Conservation (phyloP, 2,329 filamentous ascomycete species). For the Penicillium vulpinum region DNA sequence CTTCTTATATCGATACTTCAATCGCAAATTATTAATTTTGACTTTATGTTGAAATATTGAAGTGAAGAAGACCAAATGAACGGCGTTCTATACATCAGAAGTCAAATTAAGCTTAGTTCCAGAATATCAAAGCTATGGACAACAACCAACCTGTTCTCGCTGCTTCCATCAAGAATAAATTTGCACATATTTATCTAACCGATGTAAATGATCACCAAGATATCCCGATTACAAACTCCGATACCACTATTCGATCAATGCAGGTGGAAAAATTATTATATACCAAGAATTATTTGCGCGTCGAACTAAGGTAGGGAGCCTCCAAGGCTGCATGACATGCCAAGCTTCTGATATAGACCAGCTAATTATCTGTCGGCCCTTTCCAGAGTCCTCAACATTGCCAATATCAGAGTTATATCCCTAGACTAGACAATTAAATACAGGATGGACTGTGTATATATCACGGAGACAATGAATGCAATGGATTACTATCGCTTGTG, state of each 20-base stretch:
- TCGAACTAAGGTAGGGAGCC: neutral
- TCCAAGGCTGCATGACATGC: neutral
- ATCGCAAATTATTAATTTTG: neutral
- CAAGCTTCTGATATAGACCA: neutral
- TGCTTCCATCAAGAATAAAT: conserved; percentile 29
- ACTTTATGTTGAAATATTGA: neutral
- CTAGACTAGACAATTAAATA: neutral
- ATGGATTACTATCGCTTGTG: neutral
- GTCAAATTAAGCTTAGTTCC: neutral
- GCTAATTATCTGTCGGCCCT: neutral
- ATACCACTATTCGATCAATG: neutral
- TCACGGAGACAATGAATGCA: neutral
- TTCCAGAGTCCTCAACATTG: neutral
- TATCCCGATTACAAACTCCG: neutral
- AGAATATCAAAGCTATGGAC: conserved; percentile 28
- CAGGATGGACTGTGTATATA: neutral
- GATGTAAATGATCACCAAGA: conserved; percentile 17
- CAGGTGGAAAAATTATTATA: neutral
- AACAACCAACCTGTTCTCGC: conserved; percentile 36
- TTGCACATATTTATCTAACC: conserved; percentile 33
- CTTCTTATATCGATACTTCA: too few species aligned
- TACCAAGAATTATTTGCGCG: neutral
- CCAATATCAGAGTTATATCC: neutral
- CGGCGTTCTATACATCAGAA: neutral
- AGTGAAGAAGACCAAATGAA: neutral